Evolutionary conservation across 768 basidiomycete species (phyloP), one percentile per base, ranked within the genome.

Genomic region (Hypsizygus marmoreus): DNA sequence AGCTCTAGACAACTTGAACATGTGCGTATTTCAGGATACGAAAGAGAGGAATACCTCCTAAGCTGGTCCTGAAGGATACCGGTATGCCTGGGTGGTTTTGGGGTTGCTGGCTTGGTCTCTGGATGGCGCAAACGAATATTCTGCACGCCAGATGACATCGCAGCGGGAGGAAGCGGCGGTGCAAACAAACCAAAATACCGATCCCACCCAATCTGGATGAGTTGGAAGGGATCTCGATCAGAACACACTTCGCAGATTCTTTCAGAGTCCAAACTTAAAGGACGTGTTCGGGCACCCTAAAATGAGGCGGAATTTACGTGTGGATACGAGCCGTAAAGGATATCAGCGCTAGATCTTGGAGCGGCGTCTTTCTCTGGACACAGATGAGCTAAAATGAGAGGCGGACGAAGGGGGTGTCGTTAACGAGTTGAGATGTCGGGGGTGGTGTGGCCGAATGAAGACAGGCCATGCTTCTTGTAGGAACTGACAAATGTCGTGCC

Each of bases 61-160:
- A 90, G 75, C 58, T 87, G 85, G 56, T 92, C 89, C 64, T 92
- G 88, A 19, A 92, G 72, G 39, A 91, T 77, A 26, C 88, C 86
- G 1, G 75, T 68, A 60, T 90, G 84, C 38, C 83, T 61, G 22
- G 64, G 59, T 36, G 67, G 56, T 16, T 58, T 60, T 17, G 69
- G 62, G 31, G 68, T 59, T 39, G 61, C 51, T 35, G 51, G 36
- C 17, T 41, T 26, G 49, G 56, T 31, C 6, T 65, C 67, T 17
- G 77, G 77, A 33, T 74, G 73, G 42, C 80, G 75, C 34, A 82
- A 67, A 31, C 78, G 75, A 51, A 82, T 56, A 29, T 70, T 68
- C 55, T 81, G 79, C n/a, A 61, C 51, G 37, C 57, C 55, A 23
- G 67, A 67, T 34, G 56, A 57, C 68, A 70, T 68, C 46, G 45